phyloP scores from a whole-genome alignment of 31 red algal genomes.

The Endocladia muricata region DNA sequence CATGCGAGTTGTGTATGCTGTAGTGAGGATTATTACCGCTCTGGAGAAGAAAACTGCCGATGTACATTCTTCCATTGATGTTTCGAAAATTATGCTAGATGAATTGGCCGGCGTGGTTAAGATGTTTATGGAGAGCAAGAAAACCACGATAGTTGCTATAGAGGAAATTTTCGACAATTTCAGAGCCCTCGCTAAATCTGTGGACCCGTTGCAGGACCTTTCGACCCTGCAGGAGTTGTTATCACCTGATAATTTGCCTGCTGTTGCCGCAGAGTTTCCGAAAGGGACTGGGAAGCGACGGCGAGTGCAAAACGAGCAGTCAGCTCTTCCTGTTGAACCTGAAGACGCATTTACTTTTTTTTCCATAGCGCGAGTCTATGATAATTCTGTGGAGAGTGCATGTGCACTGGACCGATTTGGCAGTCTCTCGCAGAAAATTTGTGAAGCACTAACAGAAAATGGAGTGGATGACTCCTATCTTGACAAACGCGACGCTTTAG shows the following conservation, averaged over 20 bases:
- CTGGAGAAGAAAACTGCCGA: conserved; percentile 31
- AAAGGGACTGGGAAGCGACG: conserved; percentile 37
- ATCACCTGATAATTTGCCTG: conserved; percentile 23
- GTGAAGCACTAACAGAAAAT: conserved; percentile 27
- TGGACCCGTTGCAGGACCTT: not conserved
- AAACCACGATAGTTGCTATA: conserved; percentile 61
- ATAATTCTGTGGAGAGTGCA: conserved; percentile 4
- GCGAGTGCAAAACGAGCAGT: conserved; percentile 17
- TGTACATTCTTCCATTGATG: conserved; percentile 14
- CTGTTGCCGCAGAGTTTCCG: conserved; percentile 32
- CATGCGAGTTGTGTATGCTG: conserved; percentile 38
- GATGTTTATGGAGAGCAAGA: conserved; percentile 9
- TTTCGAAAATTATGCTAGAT: conserved; percentile 51
- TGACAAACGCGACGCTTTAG: conserved; percentile 50
- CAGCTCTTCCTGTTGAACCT: conserved; percentile 38
- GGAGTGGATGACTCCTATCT: conserved; percentile 48
- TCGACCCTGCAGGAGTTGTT: conserved; percentile 19
- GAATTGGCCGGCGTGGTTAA: conserved; percentile 44
- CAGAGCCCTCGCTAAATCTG: not conserved
- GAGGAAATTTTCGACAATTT: conserved; percentile 69
- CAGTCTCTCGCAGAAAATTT: conserved; percentile 12
- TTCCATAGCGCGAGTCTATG: conserved; percentile 33
- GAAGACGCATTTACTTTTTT: conserved; percentile 49
- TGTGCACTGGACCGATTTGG: not conserved
- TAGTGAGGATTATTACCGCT: conserved; percentile 26